Conservation (phyloP, 2,329 filamentous ascomycete genomes). For the Fusarium proliferatum region DNA sequence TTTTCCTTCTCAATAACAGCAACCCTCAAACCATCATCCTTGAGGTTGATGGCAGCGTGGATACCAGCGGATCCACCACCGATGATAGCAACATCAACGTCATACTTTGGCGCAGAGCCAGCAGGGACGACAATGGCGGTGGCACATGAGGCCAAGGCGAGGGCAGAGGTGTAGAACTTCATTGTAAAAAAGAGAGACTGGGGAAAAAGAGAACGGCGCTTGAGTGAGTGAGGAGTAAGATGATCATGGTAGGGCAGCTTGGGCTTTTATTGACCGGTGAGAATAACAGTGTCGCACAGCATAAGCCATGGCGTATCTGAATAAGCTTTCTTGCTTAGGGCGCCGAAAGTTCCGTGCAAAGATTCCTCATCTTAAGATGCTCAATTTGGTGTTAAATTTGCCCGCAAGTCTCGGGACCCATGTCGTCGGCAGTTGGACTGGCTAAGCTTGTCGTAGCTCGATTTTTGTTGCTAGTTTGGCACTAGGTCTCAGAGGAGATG, state of each 20-base stretch:
- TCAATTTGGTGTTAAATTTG: not conserved
- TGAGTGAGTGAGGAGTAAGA: not conserved
- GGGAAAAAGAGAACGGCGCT: not conserved
- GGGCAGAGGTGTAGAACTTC: not conserved
- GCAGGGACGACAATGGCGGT: not conserved
- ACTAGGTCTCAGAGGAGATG: not conserved
- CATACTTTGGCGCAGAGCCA: not conserved
- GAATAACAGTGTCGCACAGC: not conserved
- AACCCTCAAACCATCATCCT: conserved; percentile 17
- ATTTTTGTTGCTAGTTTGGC: not conserved
- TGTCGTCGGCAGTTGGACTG: not conserved
- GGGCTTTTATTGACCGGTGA: not conserved
- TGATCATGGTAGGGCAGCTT: not conserved
- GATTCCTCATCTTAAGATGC: not conserved
- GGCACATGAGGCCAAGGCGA: conserved; percentile 2
- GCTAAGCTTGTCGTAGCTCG: not conserved
- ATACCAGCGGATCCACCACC: conserved; percentile 28
- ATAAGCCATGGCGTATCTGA: not conserved
- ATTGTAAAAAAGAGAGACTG: not conserved
- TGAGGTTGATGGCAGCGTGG: conserved; percentile 22
- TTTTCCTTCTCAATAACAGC: conserved; percentile 31
- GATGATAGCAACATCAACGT: conserved; percentile 27
- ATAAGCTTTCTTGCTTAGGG: not conserved
- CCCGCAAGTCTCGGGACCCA: not conserved
- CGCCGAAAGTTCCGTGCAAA: not conserved